Base-by-base conservation (phyloP, 1,284 basidiomycete species). In the Puccinia hordei region DNA sequence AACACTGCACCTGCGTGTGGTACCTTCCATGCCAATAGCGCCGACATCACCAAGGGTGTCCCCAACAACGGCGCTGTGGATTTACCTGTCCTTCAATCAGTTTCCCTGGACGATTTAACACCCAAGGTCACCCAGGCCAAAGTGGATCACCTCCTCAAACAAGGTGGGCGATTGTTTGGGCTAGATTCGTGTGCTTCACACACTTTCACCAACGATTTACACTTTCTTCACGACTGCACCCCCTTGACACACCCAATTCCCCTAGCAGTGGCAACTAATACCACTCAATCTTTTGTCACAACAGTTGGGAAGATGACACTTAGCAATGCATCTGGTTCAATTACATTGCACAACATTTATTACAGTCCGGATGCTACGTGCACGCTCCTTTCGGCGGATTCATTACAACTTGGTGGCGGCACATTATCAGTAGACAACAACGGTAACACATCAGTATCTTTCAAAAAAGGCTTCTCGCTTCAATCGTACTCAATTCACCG, bases 331-430 rank as follows among this genome's bases (percentile, higher is more conserved):
- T 12, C 44, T 22, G 69, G 69, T 1, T 53, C 46, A n/a, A 38
- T 72, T 4, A 55, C 51, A 1, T 33, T 74, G 19, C 61, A 74
- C 12, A 74, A 74, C n/a, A 55, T 74, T n/a, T 74, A 59, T 24
- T 74, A 46, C 46, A 61, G 55, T 22, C 55, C 35, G 2, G 24
- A 61, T 24, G 53, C 44, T 4, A 46, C 55, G 1, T 38, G n/a
- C 57, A 74, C 73, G 1, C 73, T 74, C 3, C 49, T 72, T 1
- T 72, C 30, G 10, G 51, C 51, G 17, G 51, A 72, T 8, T 35
- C 49, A 19, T 30, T 72, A 2, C 2, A 15, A 9, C 30, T 72
- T 6, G 49, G 51, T 9, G 51, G 69, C 1, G 69, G 69, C 17
- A 72, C 38, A 19, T n/a, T 72, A 1, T 2, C 22, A 2, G 22